phyloP scores from a whole-genome alignment of 2,329 filamentous ascomycete genomes.

The Pseudogymnoascus sp. region DNA sequence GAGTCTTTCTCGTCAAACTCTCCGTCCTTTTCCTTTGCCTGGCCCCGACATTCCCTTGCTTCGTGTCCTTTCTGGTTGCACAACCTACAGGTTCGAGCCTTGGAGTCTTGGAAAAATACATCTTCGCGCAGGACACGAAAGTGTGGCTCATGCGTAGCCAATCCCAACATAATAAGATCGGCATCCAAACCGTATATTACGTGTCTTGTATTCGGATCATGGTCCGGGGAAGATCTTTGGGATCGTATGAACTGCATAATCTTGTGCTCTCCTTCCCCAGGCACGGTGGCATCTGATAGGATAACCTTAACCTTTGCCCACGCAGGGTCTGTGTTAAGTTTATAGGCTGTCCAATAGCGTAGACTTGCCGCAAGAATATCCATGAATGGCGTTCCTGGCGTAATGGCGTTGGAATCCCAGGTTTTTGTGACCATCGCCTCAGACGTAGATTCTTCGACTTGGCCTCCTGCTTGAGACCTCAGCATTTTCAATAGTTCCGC shows the following conservation, averaged over 20 bases:
- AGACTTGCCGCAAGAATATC: slow-evolving; percentile 84
- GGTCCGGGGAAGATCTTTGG: slow-evolving; percentile 80
- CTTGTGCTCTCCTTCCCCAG: slow-evolving; percentile 97
- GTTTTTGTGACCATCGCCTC: slow-evolving; percentile 72
- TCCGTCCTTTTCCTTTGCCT: slow-evolving; percentile 68
- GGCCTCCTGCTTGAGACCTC: slow-evolving; percentile 67
- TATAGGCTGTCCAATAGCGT: slow-evolving; percentile 96
- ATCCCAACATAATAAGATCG: slow-evolving; percentile 95
- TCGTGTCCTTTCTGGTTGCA: slow-evolving; percentile 93
- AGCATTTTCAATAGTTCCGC: slow-evolving; percentile 80
- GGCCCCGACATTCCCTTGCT: slow-evolving; percentile 75
- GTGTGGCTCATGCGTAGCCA: slow-evolving; percentile 94
- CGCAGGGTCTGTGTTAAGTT: slow-evolving; percentile 90
- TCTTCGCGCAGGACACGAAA: slow-evolving; percentile 96
- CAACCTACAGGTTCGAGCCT: slow-evolving; percentile 72
- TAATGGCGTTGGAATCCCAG: slow-evolving; percentile 84
- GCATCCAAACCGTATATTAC: slow-evolving; percentile 98
- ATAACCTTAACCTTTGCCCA: slow-evolving; percentile 97
- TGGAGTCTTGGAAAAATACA: slow-evolving; percentile 87
- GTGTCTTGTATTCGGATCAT: slow-evolving; percentile 94
- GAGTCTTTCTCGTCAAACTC: slow-evolving; percentile 79
- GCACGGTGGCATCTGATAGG: slow-evolving; percentile 96
- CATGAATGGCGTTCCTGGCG: slow-evolving; percentile 97
- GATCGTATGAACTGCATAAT: slow-evolving; percentile 98
- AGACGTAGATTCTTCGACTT: slow-evolving; percentile 53